phyloP scores from a whole-genome alignment of 129 eudicot species.

The Flaveria bidentis region DNA sequence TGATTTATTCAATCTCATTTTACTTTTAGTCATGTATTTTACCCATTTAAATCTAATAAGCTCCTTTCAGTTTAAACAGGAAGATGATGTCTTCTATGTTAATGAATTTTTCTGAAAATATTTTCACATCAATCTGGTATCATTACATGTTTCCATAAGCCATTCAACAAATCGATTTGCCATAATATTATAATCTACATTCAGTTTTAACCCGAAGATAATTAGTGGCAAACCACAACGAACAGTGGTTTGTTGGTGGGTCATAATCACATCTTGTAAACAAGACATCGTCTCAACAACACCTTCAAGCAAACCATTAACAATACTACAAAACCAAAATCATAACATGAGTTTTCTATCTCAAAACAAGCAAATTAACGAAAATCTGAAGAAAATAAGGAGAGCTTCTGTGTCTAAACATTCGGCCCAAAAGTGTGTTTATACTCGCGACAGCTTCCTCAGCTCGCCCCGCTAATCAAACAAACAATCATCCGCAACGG shows the following conservation, averaged over 20 bases:
- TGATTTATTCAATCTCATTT: too few relatives aligned
- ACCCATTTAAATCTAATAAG: too few relatives aligned
- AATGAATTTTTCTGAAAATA: too few relatives aligned
- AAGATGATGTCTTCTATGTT: too few relatives aligned
- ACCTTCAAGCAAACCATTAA: conserved; percentile 15
- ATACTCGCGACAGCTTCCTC: conserved; percentile 13
- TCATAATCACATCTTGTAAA: conserved; percentile 14
- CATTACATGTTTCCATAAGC: too few relatives aligned
- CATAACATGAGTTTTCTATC: conserved; percentile 7
- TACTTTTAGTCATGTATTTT: too few relatives aligned
- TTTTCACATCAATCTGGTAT: too few relatives aligned
- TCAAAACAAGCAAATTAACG: not conserved
- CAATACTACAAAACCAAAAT: not conserved
- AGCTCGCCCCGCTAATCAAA: not conserved
- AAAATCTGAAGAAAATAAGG: not conserved
- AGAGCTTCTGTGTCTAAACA: not conserved
- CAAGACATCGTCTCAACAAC: conserved; percentile 15
- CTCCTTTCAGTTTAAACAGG: too few relatives aligned
- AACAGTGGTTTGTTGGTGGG: not conserved
- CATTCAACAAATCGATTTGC: too few relatives aligned
- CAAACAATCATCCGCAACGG: too few relatives aligned
- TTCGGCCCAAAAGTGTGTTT: conserved; percentile 18
- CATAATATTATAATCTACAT: too few relatives aligned
- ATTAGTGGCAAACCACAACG: not conserved
- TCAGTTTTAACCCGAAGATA: too few relatives aligned